Conservation (phyloP, 2,329 filamentous ascomycete genomes). For the Apiospora arundinis region DNA sequence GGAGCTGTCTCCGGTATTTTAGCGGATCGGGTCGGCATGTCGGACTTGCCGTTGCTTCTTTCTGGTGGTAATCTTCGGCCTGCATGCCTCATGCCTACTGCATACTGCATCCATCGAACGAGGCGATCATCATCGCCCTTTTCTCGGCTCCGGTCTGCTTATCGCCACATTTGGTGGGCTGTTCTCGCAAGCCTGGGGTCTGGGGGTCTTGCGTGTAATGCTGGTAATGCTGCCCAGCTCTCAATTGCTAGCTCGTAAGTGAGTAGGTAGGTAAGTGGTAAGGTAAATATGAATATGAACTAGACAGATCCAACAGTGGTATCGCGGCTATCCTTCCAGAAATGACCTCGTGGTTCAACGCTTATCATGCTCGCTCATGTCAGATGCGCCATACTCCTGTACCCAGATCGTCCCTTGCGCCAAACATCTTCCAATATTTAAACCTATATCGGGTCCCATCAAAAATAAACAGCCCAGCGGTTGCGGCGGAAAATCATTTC, state of each 20-base stretch:
- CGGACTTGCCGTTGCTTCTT: not conserved
- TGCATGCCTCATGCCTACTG: not conserved
- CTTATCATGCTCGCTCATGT: not conserved
- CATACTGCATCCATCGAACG: not conserved
- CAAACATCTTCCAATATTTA: not conserved
- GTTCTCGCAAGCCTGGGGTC: not conserved
- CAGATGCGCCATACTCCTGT: not conserved
- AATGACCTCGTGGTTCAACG: not conserved
- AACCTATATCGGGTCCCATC: not conserved
- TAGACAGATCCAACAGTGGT: not conserved
- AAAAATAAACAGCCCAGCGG: not conserved
- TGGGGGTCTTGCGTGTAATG: not conserved
- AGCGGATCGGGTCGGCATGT: not conserved
- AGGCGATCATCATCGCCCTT: not conserved
- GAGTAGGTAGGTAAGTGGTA: too few relatives aligned
- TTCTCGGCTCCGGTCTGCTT: not conserved
- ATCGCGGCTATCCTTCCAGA: not conserved
- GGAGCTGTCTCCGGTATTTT: slow-evolving; percentile 2
- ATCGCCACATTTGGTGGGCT: not conserved
- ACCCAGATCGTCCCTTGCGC: not conserved
- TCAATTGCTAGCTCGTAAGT: not conserved
- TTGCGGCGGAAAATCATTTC: not conserved
- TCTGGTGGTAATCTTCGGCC: too few relatives aligned
- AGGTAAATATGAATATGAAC: not conserved
- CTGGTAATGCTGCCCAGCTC: too few relatives aligned